These are phyloP conservation scores for Phytopythium boreale DNA, from an alignment of 352 stramenopile genomes.

Conservation along the genomic window DNA sequence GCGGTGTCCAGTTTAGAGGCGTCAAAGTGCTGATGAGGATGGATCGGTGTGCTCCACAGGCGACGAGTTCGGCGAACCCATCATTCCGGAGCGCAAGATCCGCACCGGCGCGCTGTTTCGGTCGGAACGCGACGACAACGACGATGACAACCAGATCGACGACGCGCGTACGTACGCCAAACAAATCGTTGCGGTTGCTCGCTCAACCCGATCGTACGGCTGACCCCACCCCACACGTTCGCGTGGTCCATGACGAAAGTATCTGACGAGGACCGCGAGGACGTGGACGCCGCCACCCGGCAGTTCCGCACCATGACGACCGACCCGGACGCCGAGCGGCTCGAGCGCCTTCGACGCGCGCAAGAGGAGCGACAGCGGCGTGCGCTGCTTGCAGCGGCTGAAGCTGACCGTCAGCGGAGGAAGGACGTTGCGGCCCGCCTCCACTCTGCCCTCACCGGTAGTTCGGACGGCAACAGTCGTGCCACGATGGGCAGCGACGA, in stretches of 20 bases:
- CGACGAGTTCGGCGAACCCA: slow-evolving; percentile 68
- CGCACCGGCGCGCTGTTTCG: slow-evolving; percentile 40
- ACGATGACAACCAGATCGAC: slow-evolving; percentile 24
- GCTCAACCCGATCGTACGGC: neutral
- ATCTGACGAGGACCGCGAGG: neutral
- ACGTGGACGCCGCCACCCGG: slow-evolving; percentile 38
- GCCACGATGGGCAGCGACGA: slow-evolving; percentile 40
- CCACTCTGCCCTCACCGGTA: slow-evolving; percentile 9
- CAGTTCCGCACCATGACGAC: slow-evolving; percentile 57
- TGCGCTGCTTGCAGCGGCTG: slow-evolving; percentile 16
- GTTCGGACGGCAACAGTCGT: slow-evolving; percentile 10
- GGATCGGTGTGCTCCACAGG: slow-evolving; percentile 14
- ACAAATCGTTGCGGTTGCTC: too few relatives aligned
- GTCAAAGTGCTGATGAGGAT: neutral
- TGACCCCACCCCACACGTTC: neutral
- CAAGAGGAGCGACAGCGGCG: slow-evolving; percentile 35
- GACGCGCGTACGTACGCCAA: slow-evolving; percentile 3
- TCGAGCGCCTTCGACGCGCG: slow-evolving; percentile 34
- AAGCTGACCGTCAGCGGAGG: slow-evolving; percentile 18
- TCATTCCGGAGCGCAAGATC: slow-evolving; percentile 83
- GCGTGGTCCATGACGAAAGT: neutral
- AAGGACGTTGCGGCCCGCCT: slow-evolving; percentile 14
- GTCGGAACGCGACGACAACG: slow-evolving; percentile 10
- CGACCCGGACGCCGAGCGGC: slow-evolving; percentile 53
- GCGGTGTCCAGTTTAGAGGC: neutral